Percentiles rank a stretch among this genome's conserved stretches.
Evolutionary conservation across 1,284 basidiomycete genomes (phyloP).

Genomic region (Thelephora terrestris): DNA sequence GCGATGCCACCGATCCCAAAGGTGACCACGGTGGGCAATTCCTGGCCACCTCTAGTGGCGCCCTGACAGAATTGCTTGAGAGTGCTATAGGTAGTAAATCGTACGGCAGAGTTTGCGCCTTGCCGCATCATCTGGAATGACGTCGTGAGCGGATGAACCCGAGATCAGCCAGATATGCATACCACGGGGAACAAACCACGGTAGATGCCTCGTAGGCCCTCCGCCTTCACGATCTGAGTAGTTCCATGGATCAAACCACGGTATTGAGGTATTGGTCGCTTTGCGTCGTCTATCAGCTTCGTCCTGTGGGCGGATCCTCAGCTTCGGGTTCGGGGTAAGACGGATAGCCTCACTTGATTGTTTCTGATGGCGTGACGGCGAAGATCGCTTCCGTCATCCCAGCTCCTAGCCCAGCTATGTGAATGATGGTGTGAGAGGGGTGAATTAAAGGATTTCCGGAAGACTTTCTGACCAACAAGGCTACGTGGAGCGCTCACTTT

Average conservation of each 20-base stretch:
- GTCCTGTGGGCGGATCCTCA: conserved; percentile 47
- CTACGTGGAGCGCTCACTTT: conserved; percentile 82
- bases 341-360: conserved; percentile 73
- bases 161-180: conserved; percentile 18
- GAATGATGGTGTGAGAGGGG: neutral
- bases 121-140: conserved; percentile 85
- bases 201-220: conserved; percentile 81
- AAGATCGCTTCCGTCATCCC: conserved; percentile 92
- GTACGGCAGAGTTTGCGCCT: conserved; percentile 92
- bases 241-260: conserved; percentile 88
- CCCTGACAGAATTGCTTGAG: conserved; percentile 90
- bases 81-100: conserved; percentile 94
- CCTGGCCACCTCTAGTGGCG: conserved; percentile 73
- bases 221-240: conserved; percentile 69
- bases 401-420: conserved; percentile 81
- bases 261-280: conserved; percentile 76
- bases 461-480: conserved; percentile 55
- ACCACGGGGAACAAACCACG: conserved; percentile 92
- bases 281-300: conserved; percentile 95
- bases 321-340: neutral
- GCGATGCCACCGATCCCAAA: conserved; percentile 93
- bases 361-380: conserved; percentile 95
- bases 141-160: neutral
- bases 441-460: neutral
- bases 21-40: conserved; percentile 80